A percentile compares a stretch with the other conserved stretches of the same genome.
Conservation (phyloP, 2,329 filamentous ascomycete species). For the Pseudopithomyces maydicus region DNA sequence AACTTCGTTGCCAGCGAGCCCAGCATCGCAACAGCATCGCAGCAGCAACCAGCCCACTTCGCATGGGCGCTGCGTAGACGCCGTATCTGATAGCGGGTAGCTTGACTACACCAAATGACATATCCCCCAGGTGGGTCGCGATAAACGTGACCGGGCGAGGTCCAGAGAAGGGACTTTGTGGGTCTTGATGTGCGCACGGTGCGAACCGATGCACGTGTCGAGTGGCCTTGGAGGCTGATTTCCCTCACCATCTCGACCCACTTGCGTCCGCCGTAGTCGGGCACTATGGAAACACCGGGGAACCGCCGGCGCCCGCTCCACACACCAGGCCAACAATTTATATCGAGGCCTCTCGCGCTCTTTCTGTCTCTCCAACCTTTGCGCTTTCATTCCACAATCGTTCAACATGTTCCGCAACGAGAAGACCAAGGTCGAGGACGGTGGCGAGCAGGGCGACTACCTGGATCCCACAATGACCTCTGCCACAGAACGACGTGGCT, state of each 20-base stretch:
- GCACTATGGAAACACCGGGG: background rate
- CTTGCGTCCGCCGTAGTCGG: background rate
- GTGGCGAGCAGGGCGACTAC: background rate
- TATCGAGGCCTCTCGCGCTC: background rate
- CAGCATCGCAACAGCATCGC: background rate
- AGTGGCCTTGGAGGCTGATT: background rate
- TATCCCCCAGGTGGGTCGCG: background rate
- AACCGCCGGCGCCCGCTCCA: constrained; percentile 1
- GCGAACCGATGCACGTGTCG: constrained; percentile 2
- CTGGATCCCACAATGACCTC: background rate
- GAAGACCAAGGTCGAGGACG: background rate
- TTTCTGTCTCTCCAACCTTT: background rate
- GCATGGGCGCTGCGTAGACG: background rate
- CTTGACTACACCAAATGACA: background rate
- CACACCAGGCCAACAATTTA: background rate
- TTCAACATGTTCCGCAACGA: constrained; percentile 3
- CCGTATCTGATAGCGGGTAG: background rate
- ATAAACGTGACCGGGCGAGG: background rate
- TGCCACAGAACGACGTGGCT: background rate
- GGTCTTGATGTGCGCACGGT: background rate
- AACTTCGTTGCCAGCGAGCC: background rate
- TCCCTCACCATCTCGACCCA: background rate
- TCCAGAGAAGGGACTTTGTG: background rate
- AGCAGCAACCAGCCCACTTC: background rate
- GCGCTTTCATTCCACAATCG: background rate